Conservation (phyloP, 192 early-diverging fungal species). For the Backusella tarrabulga region DNA sequence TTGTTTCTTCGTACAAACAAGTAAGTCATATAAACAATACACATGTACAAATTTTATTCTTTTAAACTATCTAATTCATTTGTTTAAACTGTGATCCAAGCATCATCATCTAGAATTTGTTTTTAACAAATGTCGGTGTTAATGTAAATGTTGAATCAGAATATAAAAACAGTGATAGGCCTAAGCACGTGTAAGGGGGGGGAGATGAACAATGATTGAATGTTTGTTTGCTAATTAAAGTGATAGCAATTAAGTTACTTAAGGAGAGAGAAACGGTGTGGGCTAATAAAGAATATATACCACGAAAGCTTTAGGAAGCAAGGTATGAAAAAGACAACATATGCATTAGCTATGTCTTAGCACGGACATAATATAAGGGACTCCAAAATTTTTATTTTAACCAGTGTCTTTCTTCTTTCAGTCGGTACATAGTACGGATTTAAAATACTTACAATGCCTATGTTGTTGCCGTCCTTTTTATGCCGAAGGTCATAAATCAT, state of each 20-base stretch:
- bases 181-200: not conserved
- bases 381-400: not conserved
- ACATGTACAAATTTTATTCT: not conserved
- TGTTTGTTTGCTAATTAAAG: slow-evolving; percentile 5
- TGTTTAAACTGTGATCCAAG: not conserved
- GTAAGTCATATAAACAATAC: not conserved
- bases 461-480: not conserved
- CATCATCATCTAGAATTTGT: not conserved
- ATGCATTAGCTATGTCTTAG: not conserved
- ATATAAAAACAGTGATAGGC: not conserved
- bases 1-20: not conserved
- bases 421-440: not conserved
- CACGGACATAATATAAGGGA: slow-evolving; percentile 5
- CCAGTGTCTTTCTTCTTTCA: not conserved
- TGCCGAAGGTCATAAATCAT: not conserved
- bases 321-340: not conserved
- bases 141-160: not conserved
- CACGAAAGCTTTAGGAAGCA: not conserved
- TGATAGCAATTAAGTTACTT: slow-evolving; percentile 4
- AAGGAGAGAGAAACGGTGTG: not conserved
- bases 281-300: not conserved
- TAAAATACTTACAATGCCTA: slow-evolving; percentile 2
- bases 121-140: not conserved
- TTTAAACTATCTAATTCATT: not conserved
- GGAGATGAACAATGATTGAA: not conserved